Conservation (phyloP, 352 stramenopile species). For the Globisporangium uncinulatum region DNA sequence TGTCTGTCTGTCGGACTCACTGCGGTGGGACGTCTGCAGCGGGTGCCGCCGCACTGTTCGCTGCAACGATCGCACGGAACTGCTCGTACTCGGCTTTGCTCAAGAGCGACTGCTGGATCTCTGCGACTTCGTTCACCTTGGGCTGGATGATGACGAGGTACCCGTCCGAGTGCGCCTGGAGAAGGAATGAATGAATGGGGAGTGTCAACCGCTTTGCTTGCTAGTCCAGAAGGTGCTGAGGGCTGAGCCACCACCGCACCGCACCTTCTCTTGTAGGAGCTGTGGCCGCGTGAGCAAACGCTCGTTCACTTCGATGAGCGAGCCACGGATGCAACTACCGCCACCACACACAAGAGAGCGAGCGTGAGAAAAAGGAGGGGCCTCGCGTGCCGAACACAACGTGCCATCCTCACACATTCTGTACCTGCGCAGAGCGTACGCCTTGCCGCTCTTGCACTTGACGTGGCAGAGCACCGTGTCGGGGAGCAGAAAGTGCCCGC, state of each 20-base stretch:
- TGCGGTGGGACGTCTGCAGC: neutral
- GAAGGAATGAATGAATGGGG: neutral
- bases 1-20: neutral
- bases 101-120: conserved; percentile 82
- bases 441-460: conserved; percentile 50
- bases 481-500: conserved; percentile 64
- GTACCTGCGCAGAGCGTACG: conserved; percentile 57
- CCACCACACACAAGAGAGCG: neutral
- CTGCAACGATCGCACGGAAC: conserved; percentile 40
- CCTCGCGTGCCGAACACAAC: neutral
- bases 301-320: conserved; percentile 79
- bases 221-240: neutral
- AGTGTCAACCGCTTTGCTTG: no score
- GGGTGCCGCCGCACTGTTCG: neutral
- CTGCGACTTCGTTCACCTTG: conserved; percentile 67
- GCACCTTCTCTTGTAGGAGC: conserved; percentile 50
- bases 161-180: conserved; percentile 57
- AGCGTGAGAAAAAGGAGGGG: neutral
- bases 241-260: neutral
- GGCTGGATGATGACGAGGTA: conserved; percentile 82
- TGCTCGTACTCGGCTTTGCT: conserved; percentile 73
- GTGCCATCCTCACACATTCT: no score
- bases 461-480: conserved; percentile 63
- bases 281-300: conserved; percentile 43
- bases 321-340: conserved; percentile 69